Evolutionary conservation across 345 rosid genomes (phyloP), one percentile per base, ranked within the genome.

Genomic region (Nephelium lappaceum): DNA sequence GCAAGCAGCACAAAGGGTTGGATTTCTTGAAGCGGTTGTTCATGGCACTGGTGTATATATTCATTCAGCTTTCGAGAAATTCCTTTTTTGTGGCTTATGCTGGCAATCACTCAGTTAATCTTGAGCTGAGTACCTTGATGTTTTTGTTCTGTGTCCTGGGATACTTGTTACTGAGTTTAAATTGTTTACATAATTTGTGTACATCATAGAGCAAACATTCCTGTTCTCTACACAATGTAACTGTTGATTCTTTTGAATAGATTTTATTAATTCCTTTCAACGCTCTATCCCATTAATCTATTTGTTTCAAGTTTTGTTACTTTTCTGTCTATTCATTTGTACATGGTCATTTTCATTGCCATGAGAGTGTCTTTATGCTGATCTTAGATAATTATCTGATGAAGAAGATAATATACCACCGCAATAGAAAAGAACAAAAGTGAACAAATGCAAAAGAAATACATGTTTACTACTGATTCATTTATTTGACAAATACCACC

Each of bases 21-120:
- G 67, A 42, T 55, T 71, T 62, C n/a, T 23, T 14, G 74, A 47
- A 81, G 71, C 42, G 11, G 25, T 58, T 11, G 7, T 27, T 41
- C 80, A 45, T 38, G 51, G 11, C 10, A 39, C 12, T 38, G 79
- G 42, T 81, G 78, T 83, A 73, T 67, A 81, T 76, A 83, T 43
- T 23, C 24, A 11, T 70, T 51, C 24, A 39, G 62, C 69, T 67
- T 23, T 71, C 18, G 19, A 3, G 16, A 23, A 23, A 5, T 23
- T 60, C 25, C 61, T 8, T 19, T 72, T 78, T 58, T 18, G 47
- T 8, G 38, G 69, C 57, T 41, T 67, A 65, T 11, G 72, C 60
- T 25, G 8, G 38, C 64, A 58, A 67, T 71, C 36, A 71, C 70
- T 79, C 73, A 49, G 71, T 45, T 57, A 11, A 64, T 10, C 39